phyloP scores from a whole-genome alignment of 768 basidiomycete genomes.

The Russula sp. region DNA sequence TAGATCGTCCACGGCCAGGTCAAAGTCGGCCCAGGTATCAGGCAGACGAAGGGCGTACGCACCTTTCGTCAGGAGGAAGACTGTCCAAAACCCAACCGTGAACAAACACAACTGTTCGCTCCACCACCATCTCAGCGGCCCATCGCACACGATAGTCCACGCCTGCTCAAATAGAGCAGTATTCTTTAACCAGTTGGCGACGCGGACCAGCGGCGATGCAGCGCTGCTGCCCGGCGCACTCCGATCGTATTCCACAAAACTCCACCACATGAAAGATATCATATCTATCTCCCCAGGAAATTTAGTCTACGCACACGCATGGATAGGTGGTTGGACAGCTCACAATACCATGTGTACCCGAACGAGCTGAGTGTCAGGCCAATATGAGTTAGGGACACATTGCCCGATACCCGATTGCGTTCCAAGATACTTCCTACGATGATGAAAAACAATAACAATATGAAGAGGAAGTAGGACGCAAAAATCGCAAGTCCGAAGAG shows the following conservation, averaged over 20 bases:
- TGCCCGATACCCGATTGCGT: conserved; percentile 1
- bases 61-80: conserved; percentile 50
- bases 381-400: conserved; percentile 28
- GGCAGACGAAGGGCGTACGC: conserved; percentile 14
- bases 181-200: conserved; percentile 48
- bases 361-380: conserved; percentile 35
- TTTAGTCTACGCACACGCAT: neutral
- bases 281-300: conserved; percentile 33
- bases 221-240: conserved; percentile 4
- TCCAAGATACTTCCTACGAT: conserved; percentile 25
- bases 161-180: conserved; percentile 61
- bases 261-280: conserved; percentile 52
- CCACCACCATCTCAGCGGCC: conserved; percentile 61
- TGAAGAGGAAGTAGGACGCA: conserved; percentile 34
- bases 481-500: conserved; percentile 30
- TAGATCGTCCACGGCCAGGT: conserved; percentile 8
- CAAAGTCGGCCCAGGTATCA: neutral
- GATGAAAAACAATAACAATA: conserved; percentile 29
- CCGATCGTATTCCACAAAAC: conserved; percentile 43
- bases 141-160: conserved; percentile 35
- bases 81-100: conserved; percentile 52
- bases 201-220: conserved; percentile 27
- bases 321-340: conserved; percentile 24
- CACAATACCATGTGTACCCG: conserved; percentile 48
- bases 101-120: conserved; percentile 57